phyloP scores from a whole-genome alignment of 768 basidiomycete genomes.

The Pluteus cervinus region DNA sequence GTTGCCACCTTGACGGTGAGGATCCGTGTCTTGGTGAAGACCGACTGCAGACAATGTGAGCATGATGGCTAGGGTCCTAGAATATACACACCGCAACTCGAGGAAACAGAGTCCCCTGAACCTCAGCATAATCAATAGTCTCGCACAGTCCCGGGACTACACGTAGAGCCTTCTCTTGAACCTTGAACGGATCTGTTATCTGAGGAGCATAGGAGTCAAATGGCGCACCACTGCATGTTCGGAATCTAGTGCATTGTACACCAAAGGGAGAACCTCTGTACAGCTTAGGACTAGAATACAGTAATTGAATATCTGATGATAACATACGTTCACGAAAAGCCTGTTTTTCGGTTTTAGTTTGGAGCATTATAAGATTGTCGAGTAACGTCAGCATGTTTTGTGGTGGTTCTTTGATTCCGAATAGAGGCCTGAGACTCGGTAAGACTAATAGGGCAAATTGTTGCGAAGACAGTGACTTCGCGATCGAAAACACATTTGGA shows the following conservation, averaged over 20 bases:
- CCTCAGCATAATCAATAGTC: constrained; percentile 91
- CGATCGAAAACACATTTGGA: constrained; percentile 92
- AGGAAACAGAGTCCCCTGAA: constrained; percentile 85
- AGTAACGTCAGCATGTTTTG: constrained; percentile 94
- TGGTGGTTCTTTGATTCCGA: constrained; percentile 88
- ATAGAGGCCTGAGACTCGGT: constrained; percentile 85
- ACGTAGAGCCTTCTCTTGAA: constrained; percentile 87
- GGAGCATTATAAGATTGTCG: constrained; percentile 83
- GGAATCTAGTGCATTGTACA: constrained; percentile 95
- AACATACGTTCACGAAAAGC: constrained; percentile 85
- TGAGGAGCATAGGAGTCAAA: background rate
- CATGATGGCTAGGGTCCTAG: constrained; percentile 2
- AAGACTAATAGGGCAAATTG: constrained; percentile 83
- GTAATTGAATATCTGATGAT: background rate
- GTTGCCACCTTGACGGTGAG: constrained; percentile 90
- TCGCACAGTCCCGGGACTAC: constrained; percentile 86
- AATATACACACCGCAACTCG: constrained; percentile 73
- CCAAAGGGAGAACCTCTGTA: constrained; percentile 89
- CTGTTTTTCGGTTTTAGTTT: constrained; percentile 80
- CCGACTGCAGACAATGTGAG: constrained; percentile 43
- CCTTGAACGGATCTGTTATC: constrained; percentile 31
- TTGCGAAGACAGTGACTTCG: constrained; percentile 62
- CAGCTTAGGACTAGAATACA: constrained; percentile 5
- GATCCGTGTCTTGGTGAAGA: constrained; percentile 90
- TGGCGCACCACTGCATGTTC: constrained; percentile 73